Evolutionary conservation across 164 flowering plant species (phyloP), one percentile per base, ranked within the genome.

Genomic region (Vitis riparia): DNA sequence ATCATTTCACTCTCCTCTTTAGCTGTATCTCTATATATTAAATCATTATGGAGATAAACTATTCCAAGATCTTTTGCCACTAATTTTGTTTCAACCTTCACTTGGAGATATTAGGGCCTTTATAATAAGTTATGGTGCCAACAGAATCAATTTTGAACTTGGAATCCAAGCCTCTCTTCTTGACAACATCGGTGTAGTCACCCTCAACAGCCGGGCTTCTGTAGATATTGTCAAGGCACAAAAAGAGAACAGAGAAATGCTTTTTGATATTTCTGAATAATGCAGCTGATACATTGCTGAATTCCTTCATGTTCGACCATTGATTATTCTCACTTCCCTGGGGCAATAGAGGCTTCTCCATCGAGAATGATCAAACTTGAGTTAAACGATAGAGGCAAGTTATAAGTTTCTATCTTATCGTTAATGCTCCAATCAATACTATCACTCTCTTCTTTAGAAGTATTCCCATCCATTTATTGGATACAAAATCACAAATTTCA

Each of bases 161-260:
- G 68, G 91, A 81, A 52, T 78, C 85, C 47, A 93, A 62, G 23
- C 84, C 93, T 69, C 82, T 83, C 55, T 85, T 80, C 56, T 74
- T 86, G 68, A 93, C 98, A 51, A 96, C 70, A 63, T 89, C 86
- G 19, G 77, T 89, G 76, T 93, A 96, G 29, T 92, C 98, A 48
- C 91, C 99, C 71, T 96, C 99, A 1, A 95, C 98, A 37, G 97
- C 95, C 17, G 97, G 98, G 79, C 98, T 90, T 69, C 97, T 79
- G 67, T 97, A 96, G 64, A 96, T 96, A 77, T 96, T 96, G 15
- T 98, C 98, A n/a, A 93, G 85, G 79, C 99, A 96, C 37, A 96
- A 98, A 48, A 96, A 93, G 53, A 93, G 88, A 23, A 93, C 97
- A 11, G 99, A 86, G 77, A 84, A 91, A 29, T 88, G 96, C 48